These are phyloP conservation scores for Nigrospora sphaerica DNA, from an alignment of 2,329 filamentous ascomycete species.

Conservation along the genomic window DNA sequence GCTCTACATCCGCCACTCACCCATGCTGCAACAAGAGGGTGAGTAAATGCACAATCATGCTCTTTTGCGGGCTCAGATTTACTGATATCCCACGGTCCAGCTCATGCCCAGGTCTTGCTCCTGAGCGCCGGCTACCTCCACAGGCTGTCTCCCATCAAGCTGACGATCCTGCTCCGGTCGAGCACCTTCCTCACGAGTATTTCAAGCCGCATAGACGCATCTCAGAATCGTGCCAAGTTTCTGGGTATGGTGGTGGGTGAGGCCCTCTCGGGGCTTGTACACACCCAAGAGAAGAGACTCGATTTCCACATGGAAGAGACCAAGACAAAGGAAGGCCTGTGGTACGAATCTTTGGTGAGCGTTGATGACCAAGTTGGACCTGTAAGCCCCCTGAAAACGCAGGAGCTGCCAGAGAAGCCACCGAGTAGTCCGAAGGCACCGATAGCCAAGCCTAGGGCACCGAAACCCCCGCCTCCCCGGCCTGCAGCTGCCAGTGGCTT, in stretches of 20 bases:
- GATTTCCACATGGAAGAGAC: slow-evolving; percentile 81
- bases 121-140: slow-evolving; percentile 71
- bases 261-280: slow-evolving; percentile 54
- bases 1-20: slow-evolving; percentile 78
- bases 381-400: slow-evolving; percentile 38
- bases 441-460: slow-evolving; percentile 17
- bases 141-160: slow-evolving; percentile 55
- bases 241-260: slow-evolving; percentile 86
- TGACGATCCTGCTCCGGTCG: slow-evolving; percentile 65
- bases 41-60: slow-evolving; percentile 13
- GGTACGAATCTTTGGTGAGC: slow-evolving; percentile 63
- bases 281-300: slow-evolving; percentile 65
- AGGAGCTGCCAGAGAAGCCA: slow-evolving; percentile 12
- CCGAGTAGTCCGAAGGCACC: neutral
- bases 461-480: slow-evolving; percentile 16
- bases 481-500: slow-evolving; percentile 29
- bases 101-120: slow-evolving; percentile 71
- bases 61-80: too few species aligned
- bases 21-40: slow-evolving; percentile 87
- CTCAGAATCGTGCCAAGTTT: slow-evolving; percentile 68
- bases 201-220: slow-evolving; percentile 76
- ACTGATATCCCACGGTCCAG: slow-evolving; percentile 31
- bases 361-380: slow-evolving; percentile 58
- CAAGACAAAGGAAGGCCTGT: slow-evolving; percentile 62
- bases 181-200: slow-evolving; percentile 68